These are phyloP conservation scores for Diospyros lotus DNA, from an alignment of 148 eudicot genomes.

Conservation along the genomic window DNA sequence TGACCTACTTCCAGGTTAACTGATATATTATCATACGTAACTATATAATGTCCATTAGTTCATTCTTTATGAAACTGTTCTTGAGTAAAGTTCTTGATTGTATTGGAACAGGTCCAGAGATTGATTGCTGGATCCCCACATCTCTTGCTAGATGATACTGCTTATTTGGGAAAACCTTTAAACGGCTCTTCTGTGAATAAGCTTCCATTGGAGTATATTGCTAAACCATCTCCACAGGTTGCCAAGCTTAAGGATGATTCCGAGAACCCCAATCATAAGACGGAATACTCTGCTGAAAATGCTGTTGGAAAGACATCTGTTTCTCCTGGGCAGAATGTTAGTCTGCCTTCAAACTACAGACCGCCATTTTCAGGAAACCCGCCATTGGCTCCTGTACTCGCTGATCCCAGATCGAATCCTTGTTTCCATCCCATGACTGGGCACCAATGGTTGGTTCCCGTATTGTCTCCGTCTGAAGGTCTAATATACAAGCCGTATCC, in stretches of 20 bases:
- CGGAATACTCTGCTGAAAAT: conserved; percentile 60
- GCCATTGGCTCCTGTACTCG: conserved; percentile 20
- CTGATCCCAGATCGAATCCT: conserved; percentile 40
- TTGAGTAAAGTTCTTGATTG: conserved; percentile 5
- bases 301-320: conserved; percentile 38
- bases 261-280: conserved; percentile 33
- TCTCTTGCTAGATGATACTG: conserved; percentile 44
- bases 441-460: conserved; percentile 91
- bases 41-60: background rate
- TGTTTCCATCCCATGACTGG: conserved; percentile 48
- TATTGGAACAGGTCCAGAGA: conserved; percentile 67
- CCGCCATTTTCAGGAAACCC: conserved; percentile 23
- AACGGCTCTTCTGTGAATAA: conserved; percentile 44
- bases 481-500: conserved; percentile 90
- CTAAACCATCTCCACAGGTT: conserved; percentile 30
- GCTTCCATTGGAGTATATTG: conserved; percentile 35
- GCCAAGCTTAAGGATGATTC: conserved; percentile 36
- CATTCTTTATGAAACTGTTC: background rate
- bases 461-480: conserved; percentile 93
- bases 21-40: background rate
- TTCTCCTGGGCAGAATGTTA: conserved; percentile 37
- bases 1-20: background rate
- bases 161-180: conserved; percentile 41
- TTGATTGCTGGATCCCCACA: conserved; percentile 80
- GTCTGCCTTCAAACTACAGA: conserved; percentile 26